These are phyloP conservation scores for Saccharomyces mikatae DNA, from an alignment of 805 yeast species.

Conservation along the genomic window DNA sequence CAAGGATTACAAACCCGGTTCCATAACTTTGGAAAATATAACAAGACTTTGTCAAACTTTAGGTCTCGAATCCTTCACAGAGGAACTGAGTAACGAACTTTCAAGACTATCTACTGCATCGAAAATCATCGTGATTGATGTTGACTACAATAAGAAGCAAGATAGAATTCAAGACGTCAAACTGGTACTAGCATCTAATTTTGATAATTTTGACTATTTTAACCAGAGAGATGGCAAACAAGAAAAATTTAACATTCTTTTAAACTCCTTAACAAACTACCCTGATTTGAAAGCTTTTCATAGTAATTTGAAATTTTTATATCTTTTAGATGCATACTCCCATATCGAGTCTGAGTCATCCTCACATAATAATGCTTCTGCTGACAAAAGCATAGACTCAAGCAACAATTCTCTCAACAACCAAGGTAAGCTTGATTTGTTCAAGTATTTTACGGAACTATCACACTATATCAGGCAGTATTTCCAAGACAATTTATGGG, in stretches of 20 bases:
- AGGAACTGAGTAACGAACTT: constrained; percentile 20
- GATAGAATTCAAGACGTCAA: constrained; percentile 29
- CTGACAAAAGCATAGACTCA: background rate
- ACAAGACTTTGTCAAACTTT: constrained; percentile 29
- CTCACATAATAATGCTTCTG: constrained; percentile 6
- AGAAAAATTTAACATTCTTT: constrained; percentile 20
- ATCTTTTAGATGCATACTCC: constrained; percentile 27
- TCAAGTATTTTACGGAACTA: constrained; percentile 28
- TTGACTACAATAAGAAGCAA: constrained; percentile 24
- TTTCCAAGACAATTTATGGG: constrained; percentile 12
- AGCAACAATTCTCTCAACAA: background rate
- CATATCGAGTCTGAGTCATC: constrained; percentile 23
- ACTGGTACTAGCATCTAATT: constrained; percentile 31
- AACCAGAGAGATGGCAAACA: constrained; percentile 10
- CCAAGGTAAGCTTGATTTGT: constrained; percentile 24
- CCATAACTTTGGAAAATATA: constrained; percentile 26
- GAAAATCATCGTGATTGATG: constrained; percentile 31
- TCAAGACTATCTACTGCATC: constrained; percentile 31
- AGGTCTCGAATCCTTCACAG: constrained; percentile 29
- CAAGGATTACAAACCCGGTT: constrained; percentile 29
- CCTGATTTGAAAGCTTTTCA: constrained; percentile 26
- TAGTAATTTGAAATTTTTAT: constrained; percentile 27
- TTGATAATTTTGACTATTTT: constrained; percentile 30
- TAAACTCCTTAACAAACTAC: constrained; percentile 24
- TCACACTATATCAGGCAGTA: constrained; percentile 16